Evolutionary conservation across 2,329 filamentous ascomycete genomes (phyloP), one percentile per base, ranked within the genome.

Genomic region (Botrytis fragariae): DNA sequence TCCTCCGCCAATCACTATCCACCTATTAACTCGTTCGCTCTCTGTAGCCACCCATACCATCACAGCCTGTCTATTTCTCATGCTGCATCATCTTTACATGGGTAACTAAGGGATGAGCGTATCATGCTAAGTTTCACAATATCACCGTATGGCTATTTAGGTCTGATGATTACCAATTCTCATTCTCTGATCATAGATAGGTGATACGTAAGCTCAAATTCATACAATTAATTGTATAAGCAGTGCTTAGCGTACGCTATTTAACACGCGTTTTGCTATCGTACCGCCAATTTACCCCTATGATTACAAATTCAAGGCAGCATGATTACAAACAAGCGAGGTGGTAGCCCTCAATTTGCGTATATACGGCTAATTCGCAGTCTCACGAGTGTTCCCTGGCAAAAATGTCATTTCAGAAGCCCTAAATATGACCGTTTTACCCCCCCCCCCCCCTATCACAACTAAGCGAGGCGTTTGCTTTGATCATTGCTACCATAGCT

Each of bases 11-110:
- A n/a, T 25, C n/a, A 54, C 12, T 54, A 29, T 1, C 14, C n/a
- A 54, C n/a, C 25, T 2, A 29, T 3, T 54, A 14, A 29, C 51
- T 29, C 51, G 14, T n/a, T 54, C 5, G 12, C 12, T 7, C 5
- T n/a, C 6, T n/a, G 25, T 54, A 2, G 10, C 9, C 14, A 16
- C 25, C 4, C 3, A 54, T 16, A n/a, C 5, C 3, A 54, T 54
- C 2, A 54, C 25, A 6, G 12, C 48, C 2, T 29, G 7, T 54
- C 25, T 29, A n/a, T 14, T 54, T 29, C 25, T n/a, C 25, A 29
- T 54, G 14, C 5, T 0, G 12, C 5, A 54, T 29, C 1, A n/a
- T 1, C 0, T n/a, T 16, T 16, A n/a, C 12, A 7, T n/a, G 48
- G 6, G 48, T 25, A 54, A n/a, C 16, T 12, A 29, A 10, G 9